A percentile compares a stretch with the other conserved stretches of the same genome.
phyloP scores from a whole-genome alignment of 352 stramenopile species.

The Pythium apleroticum region DNA sequence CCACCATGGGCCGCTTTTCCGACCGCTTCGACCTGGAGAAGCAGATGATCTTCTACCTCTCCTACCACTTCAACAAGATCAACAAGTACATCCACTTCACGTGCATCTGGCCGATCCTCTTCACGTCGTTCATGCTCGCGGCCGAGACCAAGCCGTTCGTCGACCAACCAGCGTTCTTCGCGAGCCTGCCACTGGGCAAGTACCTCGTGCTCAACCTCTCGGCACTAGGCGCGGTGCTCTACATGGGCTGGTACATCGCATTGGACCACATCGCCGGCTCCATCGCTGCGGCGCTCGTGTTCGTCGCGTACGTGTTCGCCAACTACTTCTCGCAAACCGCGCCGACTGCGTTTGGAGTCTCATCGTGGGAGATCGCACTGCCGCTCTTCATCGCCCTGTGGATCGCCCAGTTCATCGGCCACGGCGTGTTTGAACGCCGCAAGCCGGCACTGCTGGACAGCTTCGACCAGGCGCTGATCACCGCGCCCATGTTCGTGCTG shows the following conservation, averaged over 20 bases:
- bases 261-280: slow-evolving; percentile 61
- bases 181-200: slow-evolving; percentile 34
- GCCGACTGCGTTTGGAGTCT: slow-evolving; percentile 35
- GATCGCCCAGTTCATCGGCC: slow-evolving; percentile 82
- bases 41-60: slow-evolving; percentile 83
- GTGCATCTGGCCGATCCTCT: slow-evolving; percentile 87
- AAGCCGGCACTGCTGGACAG: slow-evolving; percentile 85
- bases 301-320: slow-evolving; percentile 51
- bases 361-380: slow-evolving; percentile 55
- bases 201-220: slow-evolving; percentile 71
- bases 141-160: slow-evolving; percentile 40
- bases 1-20: slow-evolving; percentile 36
- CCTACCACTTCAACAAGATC: slow-evolving; percentile 79
- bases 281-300: slow-evolving; percentile 51
- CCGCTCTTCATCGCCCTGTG: slow-evolving; percentile 59
- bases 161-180: slow-evolving; percentile 27
- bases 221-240: slow-evolving; percentile 48
- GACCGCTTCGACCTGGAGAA: slow-evolving; percentile 82
- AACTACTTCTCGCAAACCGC: slow-evolving; percentile 54
- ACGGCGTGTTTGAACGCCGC: slow-evolving; percentile 83
- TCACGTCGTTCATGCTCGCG: slow-evolving; percentile 69
- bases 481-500: slow-evolving; percentile 86
- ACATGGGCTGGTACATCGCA: slow-evolving; percentile 81
- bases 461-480: slow-evolving; percentile 78
- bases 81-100: slow-evolving; percentile 83